These are phyloP conservation scores for Hypoxylon sp. DNA, from an alignment of 2,329 filamentous ascomycete species.

Conservation along the genomic window DNA sequence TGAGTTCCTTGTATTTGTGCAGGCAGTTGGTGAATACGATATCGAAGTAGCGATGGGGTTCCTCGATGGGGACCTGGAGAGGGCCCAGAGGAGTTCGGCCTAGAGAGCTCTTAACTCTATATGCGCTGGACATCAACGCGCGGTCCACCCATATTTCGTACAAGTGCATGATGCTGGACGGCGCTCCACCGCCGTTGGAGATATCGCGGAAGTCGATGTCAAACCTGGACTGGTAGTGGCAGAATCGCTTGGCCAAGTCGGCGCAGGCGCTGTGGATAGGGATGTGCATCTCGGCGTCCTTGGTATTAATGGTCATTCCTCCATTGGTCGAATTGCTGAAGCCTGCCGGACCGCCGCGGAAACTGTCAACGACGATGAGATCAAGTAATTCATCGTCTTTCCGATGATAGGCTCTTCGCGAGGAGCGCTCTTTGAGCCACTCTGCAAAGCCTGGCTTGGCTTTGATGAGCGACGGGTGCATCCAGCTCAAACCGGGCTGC, in stretches of 20 bases:
- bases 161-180: constrained; percentile 44
- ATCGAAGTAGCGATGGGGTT: constrained; percentile 33
- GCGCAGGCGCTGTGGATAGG: constrained; percentile 46
- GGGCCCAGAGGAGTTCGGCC: neutral
- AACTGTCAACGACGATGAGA: constrained; percentile 4
- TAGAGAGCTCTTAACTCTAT: neutral
- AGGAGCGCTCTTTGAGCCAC: constrained; percentile 28
- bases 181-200: constrained; percentile 31
- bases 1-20: neutral
- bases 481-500: constrained; percentile 31
- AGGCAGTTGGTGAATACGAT: neutral
- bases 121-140: constrained; percentile 26
- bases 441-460: constrained; percentile 29
- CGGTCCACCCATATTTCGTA: constrained; percentile 50
- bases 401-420: neutral
- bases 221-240: constrained; percentile 32
- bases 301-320: constrained; percentile 28
- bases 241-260: constrained; percentile 38
- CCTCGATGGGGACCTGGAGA: constrained; percentile 24
- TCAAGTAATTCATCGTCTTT: constrained; percentile 14
- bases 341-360: constrained; percentile 27
- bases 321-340: neutral
- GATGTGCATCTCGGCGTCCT: constrained; percentile 32
- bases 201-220: constrained; percentile 40
- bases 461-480: constrained; percentile 36